Percentiles rank a stretch among this genome's conserved stretches.
Evolutionary conservation across 1,284 basidiomycete genomes (phyloP).

Genomic region (Schizophyllum commune): DNA sequence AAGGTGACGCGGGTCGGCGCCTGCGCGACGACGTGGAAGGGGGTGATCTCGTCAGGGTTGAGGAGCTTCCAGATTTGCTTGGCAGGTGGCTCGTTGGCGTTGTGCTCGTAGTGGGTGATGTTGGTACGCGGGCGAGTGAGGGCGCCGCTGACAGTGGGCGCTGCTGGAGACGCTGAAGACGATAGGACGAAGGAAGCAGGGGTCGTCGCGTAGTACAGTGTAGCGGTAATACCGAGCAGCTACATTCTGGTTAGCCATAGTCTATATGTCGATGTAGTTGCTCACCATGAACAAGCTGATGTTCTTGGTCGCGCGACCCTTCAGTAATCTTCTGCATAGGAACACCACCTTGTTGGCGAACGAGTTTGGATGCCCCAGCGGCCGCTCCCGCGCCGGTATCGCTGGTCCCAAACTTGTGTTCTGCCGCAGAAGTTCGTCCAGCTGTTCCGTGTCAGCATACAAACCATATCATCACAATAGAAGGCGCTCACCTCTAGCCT

Average conservation of each 20-base stretch:
- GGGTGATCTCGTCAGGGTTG: slow-evolving; percentile 62
- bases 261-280: slow-evolving; percentile 7
- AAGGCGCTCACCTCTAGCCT: slow-evolving; percentile 61
- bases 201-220: slow-evolving; percentile 66
- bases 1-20: slow-evolving; percentile 62
- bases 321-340: slow-evolving; percentile 43
- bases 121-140: slow-evolving; percentile 25
- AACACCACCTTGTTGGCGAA: slow-evolving; percentile 37
- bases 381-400: slow-evolving; percentile 19
- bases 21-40: slow-evolving; percentile 78
- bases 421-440: slow-evolving; percentile 73
- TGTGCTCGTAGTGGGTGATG: slow-evolving; percentile 18
- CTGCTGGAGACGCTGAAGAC: slow-evolving; percentile 17
- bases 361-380: slow-evolving; percentile 29
- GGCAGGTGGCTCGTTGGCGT: slow-evolving; percentile 34
- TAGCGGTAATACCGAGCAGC: slow-evolving; percentile 68
- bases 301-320: slow-evolving; percentile 72
- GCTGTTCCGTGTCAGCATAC: slow-evolving; percentile 27
- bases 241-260: slow-evolving; percentile 19
- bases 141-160: slow-evolving; percentile 22
- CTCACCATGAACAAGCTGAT: slow-evolving; percentile 74
- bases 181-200: slow-evolving; percentile 19
- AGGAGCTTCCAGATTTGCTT: slow-evolving; percentile 73
- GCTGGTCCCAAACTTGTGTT: slow-evolving; percentile 42
- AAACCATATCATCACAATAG: background rate